Percentiles rank a stretch among this genome's conserved stretches.
These are phyloP conservation scores for Phytophthora citricola DNA, from an alignment of 352 stramenopile genomes.

Conservation along the genomic window DNA sequence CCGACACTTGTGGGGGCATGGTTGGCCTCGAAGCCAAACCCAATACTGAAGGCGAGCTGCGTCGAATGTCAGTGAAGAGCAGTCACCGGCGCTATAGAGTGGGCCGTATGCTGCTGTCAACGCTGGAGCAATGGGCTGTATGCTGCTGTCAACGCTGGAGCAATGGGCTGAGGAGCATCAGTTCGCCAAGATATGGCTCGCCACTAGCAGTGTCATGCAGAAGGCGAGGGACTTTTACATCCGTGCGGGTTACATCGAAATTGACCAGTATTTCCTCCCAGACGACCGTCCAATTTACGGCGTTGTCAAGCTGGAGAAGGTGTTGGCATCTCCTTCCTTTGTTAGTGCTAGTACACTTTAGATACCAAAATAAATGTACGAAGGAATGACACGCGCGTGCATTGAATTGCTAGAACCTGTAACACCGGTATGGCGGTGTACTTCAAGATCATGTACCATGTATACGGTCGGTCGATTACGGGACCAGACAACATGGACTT, in stretches of 20 bases:
- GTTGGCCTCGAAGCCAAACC: slow-evolving; percentile 41
- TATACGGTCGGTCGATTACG: neutral
- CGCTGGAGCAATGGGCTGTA: slow-evolving; percentile 38
- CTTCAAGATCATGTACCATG: too few species aligned
- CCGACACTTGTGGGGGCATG: slow-evolving; percentile 33
- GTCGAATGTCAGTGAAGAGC: slow-evolving; percentile 46
- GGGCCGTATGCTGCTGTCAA: slow-evolving; percentile 30
- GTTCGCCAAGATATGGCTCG: slow-evolving; percentile 39
- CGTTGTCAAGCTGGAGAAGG: slow-evolving; percentile 35
- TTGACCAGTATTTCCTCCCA: slow-evolving; percentile 8
- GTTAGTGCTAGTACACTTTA: too few species aligned
- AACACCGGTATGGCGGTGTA: too few species aligned
- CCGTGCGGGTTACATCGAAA: slow-evolving; percentile 27
- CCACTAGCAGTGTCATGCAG: slow-evolving; percentile 27
- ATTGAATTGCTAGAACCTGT: too few species aligned
- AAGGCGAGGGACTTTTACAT: slow-evolving; percentile 31
- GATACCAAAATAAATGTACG: neutral
- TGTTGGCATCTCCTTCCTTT: neutral
- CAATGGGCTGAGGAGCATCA: slow-evolving; percentile 29
- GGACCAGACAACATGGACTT: too few species aligned
- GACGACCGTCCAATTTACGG: slow-evolving; percentile 25
- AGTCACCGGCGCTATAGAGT: slow-evolving; percentile 42
- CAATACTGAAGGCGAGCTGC: slow-evolving; percentile 37
- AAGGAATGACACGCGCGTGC: too few species aligned
- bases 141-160: slow-evolving; percentile 38